Base-by-base conservation (phyloP, 306 rosid genomes). In the Citrullus mucosospermus region DNA sequence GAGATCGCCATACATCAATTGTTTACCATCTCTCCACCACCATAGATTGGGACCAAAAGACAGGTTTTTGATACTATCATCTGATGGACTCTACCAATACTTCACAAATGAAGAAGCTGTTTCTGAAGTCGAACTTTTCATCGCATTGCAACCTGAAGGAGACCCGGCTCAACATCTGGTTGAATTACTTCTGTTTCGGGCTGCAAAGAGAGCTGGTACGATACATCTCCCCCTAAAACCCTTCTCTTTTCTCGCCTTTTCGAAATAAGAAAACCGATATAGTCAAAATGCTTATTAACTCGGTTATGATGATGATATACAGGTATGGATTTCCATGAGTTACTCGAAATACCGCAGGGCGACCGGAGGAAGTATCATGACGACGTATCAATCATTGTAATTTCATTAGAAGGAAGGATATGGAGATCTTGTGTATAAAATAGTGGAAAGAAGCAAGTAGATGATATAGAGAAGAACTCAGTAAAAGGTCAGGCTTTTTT, bases 141-240 rank as follows among this genome's bases (percentile, higher is more conserved):
- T 96, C 87, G 74, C 93, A 5, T 80, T 92, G 61, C 99, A 96
- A 82, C 99, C 99, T 0, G 99, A 96, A 83, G 99, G 99, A 50
- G 99, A 96, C 80, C 99, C 99, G 0, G 99, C 99, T 18, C 99
- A 96, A 68, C 99, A 96, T 85, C 88, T 96, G 82, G 90, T 96
- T 20, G 98, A 96, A 87, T 93, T 92, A 88, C 93, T 92, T 3
- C 78, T 96, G 48, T 96, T 96, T 78, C 97, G 99, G 8, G 99
- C 99, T 22, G 99, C 99, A 9, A 96, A 91, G 83, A 88, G 91
- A 90, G 97, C 98, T 36, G 99, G 99, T 93, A 82, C 51, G 16
- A 67, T 22, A 50, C 46, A 1, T 6, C 50, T 2, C 61, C 59
- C 71, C 53, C 28, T n/a, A 28, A 22, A 56, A 36, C 8, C 56